Evolutionary conservation across 495 filamentous ascomycete species (phyloP), one percentile per base, ranked within the genome.

Genomic region (Xylaria acuta): DNA sequence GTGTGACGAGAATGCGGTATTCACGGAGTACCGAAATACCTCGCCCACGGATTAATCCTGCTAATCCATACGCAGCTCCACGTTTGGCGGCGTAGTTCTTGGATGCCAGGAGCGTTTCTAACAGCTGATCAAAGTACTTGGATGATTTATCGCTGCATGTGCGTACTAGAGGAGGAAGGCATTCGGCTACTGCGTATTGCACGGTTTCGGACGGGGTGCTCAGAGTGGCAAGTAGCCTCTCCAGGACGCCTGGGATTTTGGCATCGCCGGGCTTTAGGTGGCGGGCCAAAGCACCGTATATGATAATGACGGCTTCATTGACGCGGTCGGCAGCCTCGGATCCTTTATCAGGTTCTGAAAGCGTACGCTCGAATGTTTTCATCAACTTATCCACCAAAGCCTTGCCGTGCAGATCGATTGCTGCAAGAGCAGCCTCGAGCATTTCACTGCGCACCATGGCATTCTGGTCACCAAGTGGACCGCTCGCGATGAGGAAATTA

Each of bases 171-270:
- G 96, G 94, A 6, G 97, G 96, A 20, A 99, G 84, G 77, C 96
- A 99, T 72, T 94, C 93, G 7, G 96, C 94, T 18, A 98, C 94
- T 30, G 96, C 96, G 76, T 96, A 97, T 79, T 99, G 96, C 4
- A 99, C 96, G 11, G 92, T 92, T 79, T 99, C 96, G 4, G 95
- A 98, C n/a, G 96, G 96, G 11, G 95, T 98, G 76, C 91, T 93
- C 36, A 99, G 86, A 7, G 97, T 97, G 30, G 88, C 89, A 43
- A 98, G 87, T 22, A 99, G 84, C 69, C 93, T 89, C 71, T 93
- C 90, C 40, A 98, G 89, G 60, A 98, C 95, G 14, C 91, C 89
- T 9, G 93, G 93, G 53, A 98, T 86, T 69, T 96, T 93, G 65
- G 88, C 81, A 78, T 99, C 96, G 8, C 94, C 93, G 3, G 90